These are phyloP conservation scores for Ceratobasidium sp. DNA, from an alignment of 1,284 basidiomycete genomes.

Conservation along the genomic window DNA sequence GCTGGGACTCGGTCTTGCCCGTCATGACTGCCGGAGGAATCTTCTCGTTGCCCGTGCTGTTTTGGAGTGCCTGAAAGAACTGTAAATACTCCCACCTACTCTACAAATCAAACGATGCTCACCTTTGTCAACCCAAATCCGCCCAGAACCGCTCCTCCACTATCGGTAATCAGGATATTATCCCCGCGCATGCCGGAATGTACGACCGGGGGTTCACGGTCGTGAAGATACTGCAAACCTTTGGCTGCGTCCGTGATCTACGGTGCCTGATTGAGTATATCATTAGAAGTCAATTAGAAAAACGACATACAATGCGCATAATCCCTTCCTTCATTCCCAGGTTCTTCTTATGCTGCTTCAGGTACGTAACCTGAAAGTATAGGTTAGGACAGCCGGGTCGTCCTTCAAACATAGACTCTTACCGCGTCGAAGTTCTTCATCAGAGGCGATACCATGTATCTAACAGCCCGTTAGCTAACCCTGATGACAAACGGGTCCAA, in stretches of 20 bases:
- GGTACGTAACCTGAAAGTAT: conserved; percentile 23
- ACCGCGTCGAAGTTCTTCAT: conserved; percentile 42
- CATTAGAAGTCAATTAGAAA: too few species aligned
- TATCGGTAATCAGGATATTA: conserved; percentile 32
- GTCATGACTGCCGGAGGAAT: conserved; percentile 11
- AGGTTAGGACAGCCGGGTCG: too few species aligned
- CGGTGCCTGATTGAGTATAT: neutral
- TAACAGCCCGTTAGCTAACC: neutral
- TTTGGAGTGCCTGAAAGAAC: neutral
- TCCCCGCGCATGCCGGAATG: conserved; percentile 43
- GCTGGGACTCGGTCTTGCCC: conserved; percentile 42
- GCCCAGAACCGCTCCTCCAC: conserved; percentile 30
- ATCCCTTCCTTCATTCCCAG: conserved; percentile 21
- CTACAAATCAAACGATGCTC: neutral
- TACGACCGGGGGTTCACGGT: conserved; percentile 13
- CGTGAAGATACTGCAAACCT: conserved; percentile 34
- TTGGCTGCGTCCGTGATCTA: conserved; percentile 40
- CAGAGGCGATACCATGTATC: conserved; percentile 40
- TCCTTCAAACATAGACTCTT: neutral
- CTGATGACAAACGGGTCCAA: neutral
- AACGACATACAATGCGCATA: conserved; percentile 33
- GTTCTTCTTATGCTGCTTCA: conserved; percentile 22
- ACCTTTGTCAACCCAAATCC: conserved; percentile 41
- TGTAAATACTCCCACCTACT: neutral
- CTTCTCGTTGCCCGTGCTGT: neutral